phyloP scores from a whole-genome alignment of 73 alveolate species.

The Tetrahymena thermophila region DNA sequence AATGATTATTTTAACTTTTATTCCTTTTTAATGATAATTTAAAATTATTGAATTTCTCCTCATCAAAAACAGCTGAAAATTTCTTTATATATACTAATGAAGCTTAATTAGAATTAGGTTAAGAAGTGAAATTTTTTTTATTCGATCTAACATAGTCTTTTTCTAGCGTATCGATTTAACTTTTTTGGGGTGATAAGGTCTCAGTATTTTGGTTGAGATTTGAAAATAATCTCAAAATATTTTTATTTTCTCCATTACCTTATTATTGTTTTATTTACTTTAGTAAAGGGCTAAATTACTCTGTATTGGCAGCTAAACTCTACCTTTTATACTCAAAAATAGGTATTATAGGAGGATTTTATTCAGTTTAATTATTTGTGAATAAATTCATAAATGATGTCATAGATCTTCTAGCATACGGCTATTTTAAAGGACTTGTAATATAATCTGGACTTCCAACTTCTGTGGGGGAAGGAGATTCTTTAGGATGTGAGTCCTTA shows the following conservation, averaged over 20 bases:
- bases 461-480: not conserved
- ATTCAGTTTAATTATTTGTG: not conserved
- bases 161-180: not conserved
- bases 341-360: not conserved
- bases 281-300: not conserved
- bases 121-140: not conserved
- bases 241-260: not conserved
- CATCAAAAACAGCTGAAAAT: not conserved
- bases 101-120: not conserved
- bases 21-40: not conserved
- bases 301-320: not conserved
- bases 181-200: not conserved
- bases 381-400: not conserved
- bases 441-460: not conserved
- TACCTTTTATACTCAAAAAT: not conserved
- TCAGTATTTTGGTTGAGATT: not conserved
- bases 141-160: not conserved
- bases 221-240: not conserved
- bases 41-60: not conserved
- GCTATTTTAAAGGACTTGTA: not conserved
- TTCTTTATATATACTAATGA: not conserved
- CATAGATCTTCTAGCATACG: not conserved
- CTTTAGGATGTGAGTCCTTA: not conserved
- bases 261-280: not conserved
- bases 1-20: not conserved